A percentile compares a stretch with the other conserved stretches of the same genome.
Evolutionary conservation across 768 basidiomycete genomes (phyloP).

Genomic region (Suillus placidus): DNA sequence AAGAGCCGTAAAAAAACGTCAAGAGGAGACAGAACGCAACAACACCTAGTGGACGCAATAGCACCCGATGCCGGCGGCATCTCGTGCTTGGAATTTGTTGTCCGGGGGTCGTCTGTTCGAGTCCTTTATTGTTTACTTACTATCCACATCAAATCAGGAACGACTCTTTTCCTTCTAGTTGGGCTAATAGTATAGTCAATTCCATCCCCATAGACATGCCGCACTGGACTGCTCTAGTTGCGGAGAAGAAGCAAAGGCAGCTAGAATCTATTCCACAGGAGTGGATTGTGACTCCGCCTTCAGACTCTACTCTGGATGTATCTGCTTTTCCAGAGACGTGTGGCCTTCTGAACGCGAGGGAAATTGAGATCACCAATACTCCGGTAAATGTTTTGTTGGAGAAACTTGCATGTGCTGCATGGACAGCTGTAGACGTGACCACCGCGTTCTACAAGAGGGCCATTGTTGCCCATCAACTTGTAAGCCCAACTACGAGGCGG

Average conservation of each 20-base stretch:
- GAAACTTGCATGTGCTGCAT: constrained; percentile 54
- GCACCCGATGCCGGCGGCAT: too few relatives aligned
- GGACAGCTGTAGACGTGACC: constrained; percentile 70
- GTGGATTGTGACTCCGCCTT: too few relatives aligned
- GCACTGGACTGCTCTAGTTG: constrained; percentile 56
- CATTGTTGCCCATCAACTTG: constrained; percentile 77
- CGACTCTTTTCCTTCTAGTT: neutral
- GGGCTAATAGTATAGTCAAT: neutral
- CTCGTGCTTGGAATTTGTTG: too few relatives aligned
- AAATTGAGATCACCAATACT: constrained; percentile 63
- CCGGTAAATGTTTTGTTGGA: constrained; percentile 47
- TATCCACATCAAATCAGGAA: neutral
- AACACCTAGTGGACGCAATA: too few relatives aligned
- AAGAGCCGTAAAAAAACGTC: too few relatives aligned
- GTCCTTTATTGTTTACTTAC: neutral
- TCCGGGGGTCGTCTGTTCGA: too few relatives aligned
- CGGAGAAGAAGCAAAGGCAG: constrained; percentile 65
- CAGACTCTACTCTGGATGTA: too few relatives aligned
- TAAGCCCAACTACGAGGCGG: constrained; percentile 32
- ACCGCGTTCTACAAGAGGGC: constrained; percentile 78
- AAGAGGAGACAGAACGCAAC: too few relatives aligned
- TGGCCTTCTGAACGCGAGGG: constrained; percentile 52
- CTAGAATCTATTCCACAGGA: too few relatives aligned
- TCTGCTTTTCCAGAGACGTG: too few relatives aligned
- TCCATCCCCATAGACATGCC: neutral